Evolutionary conservation across 139 green algal species (phyloP).

Genomic region (Yamagishiella unicocca): DNA sequence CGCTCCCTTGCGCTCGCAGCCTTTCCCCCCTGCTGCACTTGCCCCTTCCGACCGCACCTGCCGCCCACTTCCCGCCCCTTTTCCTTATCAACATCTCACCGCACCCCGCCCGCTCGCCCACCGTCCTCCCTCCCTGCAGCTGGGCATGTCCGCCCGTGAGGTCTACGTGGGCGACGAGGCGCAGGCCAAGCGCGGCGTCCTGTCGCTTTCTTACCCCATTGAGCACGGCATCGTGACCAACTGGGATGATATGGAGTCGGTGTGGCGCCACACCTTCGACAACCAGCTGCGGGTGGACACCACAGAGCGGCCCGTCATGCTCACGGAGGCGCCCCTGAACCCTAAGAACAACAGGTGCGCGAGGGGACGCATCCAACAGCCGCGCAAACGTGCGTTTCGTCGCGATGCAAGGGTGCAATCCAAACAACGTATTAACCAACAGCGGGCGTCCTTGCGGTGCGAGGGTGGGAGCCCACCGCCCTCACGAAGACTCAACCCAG

Average conservation of each 20-base stretch:
- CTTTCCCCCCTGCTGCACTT: no score
- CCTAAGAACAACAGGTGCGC: constrained; percentile 67
- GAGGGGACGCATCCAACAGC: no score
- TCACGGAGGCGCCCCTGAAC: constrained; percentile 89
- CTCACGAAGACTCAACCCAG: no score
- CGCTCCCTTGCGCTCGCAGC: no score
- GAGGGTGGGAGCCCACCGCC: no score
- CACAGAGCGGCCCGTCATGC: constrained; percentile 93
- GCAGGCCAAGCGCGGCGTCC: constrained; percentile 94
- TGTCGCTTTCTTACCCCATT: constrained; percentile 95
- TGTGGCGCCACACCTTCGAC: constrained; percentile 99
- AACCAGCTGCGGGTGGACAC: constrained; percentile 95
- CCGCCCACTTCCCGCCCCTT: no score
- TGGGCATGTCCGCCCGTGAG: constrained; percentile 68
- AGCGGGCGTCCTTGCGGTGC: no score
- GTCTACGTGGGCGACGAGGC: constrained; percentile 96
- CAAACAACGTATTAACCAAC: no score
- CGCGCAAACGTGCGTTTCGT: no score
- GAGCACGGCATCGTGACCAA: constrained; percentile 95
- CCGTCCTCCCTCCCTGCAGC: background rate
- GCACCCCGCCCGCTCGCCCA: background rate
- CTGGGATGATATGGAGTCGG: constrained; percentile 98
- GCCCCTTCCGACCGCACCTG: no score
- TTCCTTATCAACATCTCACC: background rate
- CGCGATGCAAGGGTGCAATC: no score